Evolutionary conservation across 2,329 filamentous ascomycete species (phyloP), one percentile per base, ranked within the genome.

Genomic region (Aspergillus sergii): DNA sequence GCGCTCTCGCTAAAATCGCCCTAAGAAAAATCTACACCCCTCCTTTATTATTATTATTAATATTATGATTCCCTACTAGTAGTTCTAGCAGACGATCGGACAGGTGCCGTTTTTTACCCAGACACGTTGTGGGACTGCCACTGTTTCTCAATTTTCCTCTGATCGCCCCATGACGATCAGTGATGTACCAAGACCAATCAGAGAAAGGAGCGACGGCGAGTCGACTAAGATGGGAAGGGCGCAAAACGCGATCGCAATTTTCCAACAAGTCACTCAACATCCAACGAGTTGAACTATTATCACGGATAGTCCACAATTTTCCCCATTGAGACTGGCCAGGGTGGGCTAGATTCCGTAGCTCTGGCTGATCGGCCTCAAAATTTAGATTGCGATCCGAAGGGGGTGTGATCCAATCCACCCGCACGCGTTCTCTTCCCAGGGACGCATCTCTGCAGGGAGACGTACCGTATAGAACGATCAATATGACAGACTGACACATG

Each of bases 181-280:
- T 70, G 69, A 69, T 68, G 71, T 58, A 32, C 26, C 46, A 63
- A 59, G 66, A 64, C 68, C 68, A 50, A 59, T 51, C 68, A 64
- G 61, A 65, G 70, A 70, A 66, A 65, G 58, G 70, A 73, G 64
- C 60, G 66, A 64, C 72, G 62, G 41, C 60, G 59, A 63, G 58
- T 73, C 57, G 54, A 71, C 72, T 26, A 65, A 68, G 62, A 51
- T 58, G 69, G 72, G 59, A 73, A 73, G 70, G 73, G 66, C 66
- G 67, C 65, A 67, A 64, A 65, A 70, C 69, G 61, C 63, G 71
- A 73, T 74, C 69, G 64, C 66, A 73, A 72, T 71, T 69, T 69
- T 64, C 60, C 48, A 45, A 34, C 19, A 45, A 30, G 41, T 36
- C 34, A 50, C 28, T 34, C 34, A 36, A 36, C 34, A 7, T 36